Base-by-base conservation (phyloP, 768 basidiomycete genomes). In the Coprinopsis sp. region DNA sequence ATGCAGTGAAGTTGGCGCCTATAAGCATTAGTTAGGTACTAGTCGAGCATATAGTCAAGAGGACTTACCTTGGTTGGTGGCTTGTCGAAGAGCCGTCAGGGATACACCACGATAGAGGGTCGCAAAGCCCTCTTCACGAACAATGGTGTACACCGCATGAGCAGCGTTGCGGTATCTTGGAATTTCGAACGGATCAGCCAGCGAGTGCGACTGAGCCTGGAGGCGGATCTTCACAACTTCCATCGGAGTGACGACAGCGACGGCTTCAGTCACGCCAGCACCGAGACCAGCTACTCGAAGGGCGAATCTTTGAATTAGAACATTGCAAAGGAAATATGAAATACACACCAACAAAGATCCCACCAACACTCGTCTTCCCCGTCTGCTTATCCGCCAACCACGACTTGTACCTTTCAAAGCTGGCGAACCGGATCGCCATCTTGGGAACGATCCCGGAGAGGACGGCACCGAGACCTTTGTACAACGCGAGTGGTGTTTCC, bases 371-470 rank as follows among this genome's bases (percentile, higher is more conserved):
- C 4, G 93, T 87, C 65, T 86, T 78, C 21, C 94, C 94, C 0
- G 89, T 91, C 28, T 73, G 63, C 50, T 76, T 73, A 56, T 91
- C 81, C 3, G 87, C 81, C 33, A 98, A 66, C 77, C 78, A 82
- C 0, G 71, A 77, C 65, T 95, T 93, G 77, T 99, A 99, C 37
- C 82, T 74, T 70, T 99, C 95, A 62, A 99, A 99, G 64, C 90
- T 91, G 7, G 95, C 94, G 63, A 98, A 99, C 28, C 96, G 87
- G 61, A 93, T 97, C 37, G 92, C 92, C 96, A 99, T 99, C 72
- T 99, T 99, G 1, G 96, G 96, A 7, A 97, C 91, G 64, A 99
- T 99, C 7, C 96, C 95, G 10, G 90, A 85, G 37, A 95, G 72
- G 34, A 99, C 95, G 6, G 96, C 96, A 19, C 96, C 96, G 30